phyloP scores from a whole-genome alignment of 2,329 filamentous ascomycete genomes.

The Westerdykella ornata region DNA sequence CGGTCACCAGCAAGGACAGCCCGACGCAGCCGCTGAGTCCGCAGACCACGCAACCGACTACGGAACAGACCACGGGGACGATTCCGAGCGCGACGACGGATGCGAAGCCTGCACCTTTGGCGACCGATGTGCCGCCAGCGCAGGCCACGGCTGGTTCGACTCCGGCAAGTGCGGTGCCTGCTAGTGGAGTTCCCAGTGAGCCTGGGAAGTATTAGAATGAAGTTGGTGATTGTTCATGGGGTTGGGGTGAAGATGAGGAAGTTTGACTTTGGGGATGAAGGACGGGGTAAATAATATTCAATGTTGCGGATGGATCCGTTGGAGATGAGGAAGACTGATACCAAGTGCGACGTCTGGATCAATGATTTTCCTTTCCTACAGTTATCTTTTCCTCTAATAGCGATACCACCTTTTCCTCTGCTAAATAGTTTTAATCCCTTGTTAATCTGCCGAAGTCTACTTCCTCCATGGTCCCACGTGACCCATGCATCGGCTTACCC shows the following conservation, averaged over 20 bases:
- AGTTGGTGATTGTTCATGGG: background rate
- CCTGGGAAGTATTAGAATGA: conserved; percentile 24
- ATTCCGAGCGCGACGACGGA: background rate
- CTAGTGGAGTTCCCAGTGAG: conserved; percentile 24
- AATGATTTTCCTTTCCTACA: too few relatives aligned
- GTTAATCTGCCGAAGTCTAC: too few relatives aligned
- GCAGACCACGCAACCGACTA: conserved; percentile 7
- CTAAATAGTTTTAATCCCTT: too few relatives aligned
- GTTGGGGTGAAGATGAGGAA: background rate
- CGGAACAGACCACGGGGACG: background rate
- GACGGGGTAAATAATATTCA: too few relatives aligned
- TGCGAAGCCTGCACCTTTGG: conserved; percentile 19
- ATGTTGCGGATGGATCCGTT: too few relatives aligned
- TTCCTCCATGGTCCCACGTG: too few relatives aligned
- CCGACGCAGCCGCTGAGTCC: conserved; percentile 9
- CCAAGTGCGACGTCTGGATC: too few relatives aligned
- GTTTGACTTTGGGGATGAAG: too few relatives aligned
- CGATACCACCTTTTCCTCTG: too few relatives aligned
- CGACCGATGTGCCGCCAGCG: conserved; percentile 26
- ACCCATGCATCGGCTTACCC: too few relatives aligned
- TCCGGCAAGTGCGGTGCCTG: conserved; percentile 3
- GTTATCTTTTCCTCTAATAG: too few relatives aligned
- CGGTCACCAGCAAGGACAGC: conserved; percentile 21
- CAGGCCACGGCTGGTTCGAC: conserved; percentile 2
- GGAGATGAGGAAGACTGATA: too few relatives aligned